Evolutionary conservation across 805 yeast genomes (phyloP).

Genomic region (Allodekkera sacchari): DNA sequence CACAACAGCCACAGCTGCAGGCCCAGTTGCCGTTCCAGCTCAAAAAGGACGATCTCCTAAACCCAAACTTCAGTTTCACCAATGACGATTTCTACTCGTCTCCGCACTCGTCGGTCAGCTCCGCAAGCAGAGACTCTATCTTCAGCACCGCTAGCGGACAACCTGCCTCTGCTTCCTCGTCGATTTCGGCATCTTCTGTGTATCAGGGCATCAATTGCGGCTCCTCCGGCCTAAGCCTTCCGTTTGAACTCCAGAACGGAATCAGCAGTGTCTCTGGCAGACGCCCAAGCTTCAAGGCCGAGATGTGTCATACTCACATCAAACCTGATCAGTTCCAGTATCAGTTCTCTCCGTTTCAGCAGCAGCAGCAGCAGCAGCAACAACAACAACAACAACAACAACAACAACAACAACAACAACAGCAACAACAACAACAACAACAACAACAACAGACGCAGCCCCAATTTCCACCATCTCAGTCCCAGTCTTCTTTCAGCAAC

Average conservation of each 20-base stretch:
- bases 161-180: too few species aligned
- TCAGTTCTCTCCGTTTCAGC: not conserved
- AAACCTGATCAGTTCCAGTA: too few species aligned
- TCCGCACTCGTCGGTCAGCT: slow-evolving; percentile 23
- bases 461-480: slow-evolving; percentile 3
- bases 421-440: slow-evolving; percentile 1
- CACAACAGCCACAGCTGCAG: slow-evolving; percentile 4
- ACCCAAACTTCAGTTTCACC: slow-evolving; percentile 2
- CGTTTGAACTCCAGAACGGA: slow-evolving; percentile 58
- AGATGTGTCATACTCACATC: slow-evolving; percentile 37
- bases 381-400: slow-evolving; percentile 7
- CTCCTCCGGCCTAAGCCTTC: slow-evolving; percentile 33
- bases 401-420: slow-evolving; percentile 7
- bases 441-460: slow-evolving; percentile 5
- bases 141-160: too few species aligned
- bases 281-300: slow-evolving; percentile 72
- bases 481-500: not conserved
- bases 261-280: slow-evolving; percentile 53
- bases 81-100: slow-evolving; percentile 16
- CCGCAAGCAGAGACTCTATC: slow-evolving; percentile 21
- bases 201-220: too few species aligned
- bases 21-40: slow-evolving; percentile 1
- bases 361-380: slow-evolving; percentile 7
- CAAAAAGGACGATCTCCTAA: not conserved
- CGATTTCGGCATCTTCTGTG: too few species aligned